phyloP scores from a whole-genome alignment of 129 eudicot species.

The Logfia minima region DNA sequence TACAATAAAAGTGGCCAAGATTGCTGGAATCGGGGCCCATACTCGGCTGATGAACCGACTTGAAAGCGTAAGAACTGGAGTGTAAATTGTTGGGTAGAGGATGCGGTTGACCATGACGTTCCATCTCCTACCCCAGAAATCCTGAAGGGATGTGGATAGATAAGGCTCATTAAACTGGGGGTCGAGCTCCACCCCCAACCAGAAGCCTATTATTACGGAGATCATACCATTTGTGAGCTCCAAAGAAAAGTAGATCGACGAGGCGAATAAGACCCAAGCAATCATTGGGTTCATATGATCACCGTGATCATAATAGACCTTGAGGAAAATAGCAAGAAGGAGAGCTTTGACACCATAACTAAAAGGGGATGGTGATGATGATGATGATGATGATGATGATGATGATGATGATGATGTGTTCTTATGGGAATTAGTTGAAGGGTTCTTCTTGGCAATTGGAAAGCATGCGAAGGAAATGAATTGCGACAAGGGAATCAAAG shows the following conservation, averaged over 20 bases:
- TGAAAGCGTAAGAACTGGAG: constrained; percentile 36
- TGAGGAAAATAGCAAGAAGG: constrained; percentile 33
- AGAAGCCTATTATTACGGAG: constrained; percentile 27
- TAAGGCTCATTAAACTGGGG: constrained; percentile 79
- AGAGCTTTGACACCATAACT: constrained; percentile 42
- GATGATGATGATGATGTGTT: neutral
- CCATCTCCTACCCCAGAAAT: constrained; percentile 94
- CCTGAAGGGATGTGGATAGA: constrained; percentile 72
- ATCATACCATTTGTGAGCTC: constrained; percentile 48
- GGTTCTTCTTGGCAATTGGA: constrained; percentile 12
- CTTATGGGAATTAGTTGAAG: neutral
- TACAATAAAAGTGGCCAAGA: constrained; percentile 50
- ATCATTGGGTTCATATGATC: constrained; percentile 37
- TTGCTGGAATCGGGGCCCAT: constrained; percentile 57
- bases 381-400: neutral
- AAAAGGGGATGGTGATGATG: neutral
- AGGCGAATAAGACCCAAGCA: constrained; percentile 29
- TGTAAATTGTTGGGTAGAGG: constrained; percentile 59
- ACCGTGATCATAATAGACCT: constrained; percentile 32
- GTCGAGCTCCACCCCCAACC: constrained; percentile 50
- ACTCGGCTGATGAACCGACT: constrained; percentile 41
- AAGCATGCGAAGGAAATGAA: constrained; percentile 35
- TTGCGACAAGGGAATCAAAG: constrained; percentile 16
- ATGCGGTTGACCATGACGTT: constrained; percentile 68
- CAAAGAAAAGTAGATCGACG: constrained; percentile 43